phyloP scores from a whole-genome alignment of 169 alveolate species.

The Eimeria maxima region DNA sequence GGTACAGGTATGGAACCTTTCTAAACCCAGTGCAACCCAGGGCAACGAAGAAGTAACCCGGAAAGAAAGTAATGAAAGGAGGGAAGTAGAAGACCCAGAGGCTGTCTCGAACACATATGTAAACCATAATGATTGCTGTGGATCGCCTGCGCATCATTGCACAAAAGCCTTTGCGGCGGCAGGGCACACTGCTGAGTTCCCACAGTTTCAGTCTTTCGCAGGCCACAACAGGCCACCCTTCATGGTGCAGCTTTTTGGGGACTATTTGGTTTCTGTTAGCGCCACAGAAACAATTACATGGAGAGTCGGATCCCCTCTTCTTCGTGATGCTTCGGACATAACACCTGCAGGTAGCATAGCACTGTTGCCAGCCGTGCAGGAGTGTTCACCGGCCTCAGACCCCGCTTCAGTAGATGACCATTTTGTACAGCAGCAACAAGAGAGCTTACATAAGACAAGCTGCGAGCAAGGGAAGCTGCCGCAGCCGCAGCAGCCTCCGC shows the following conservation, averaged over 20 bases:
- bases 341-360: neutral
- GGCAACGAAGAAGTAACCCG: neutral
- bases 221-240: constrained; percentile 81
- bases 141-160: neutral
- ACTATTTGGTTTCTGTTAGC: constrained; percentile 77
- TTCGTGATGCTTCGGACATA: constrained; percentile 24
- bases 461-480: constrained; percentile 13
- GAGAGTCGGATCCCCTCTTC: constrained; percentile 62
- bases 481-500: constrained; percentile 57
- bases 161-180: neutral
- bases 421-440: neutral
- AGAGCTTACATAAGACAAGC: neutral
- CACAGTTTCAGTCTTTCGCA: constrained; percentile 75
- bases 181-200: constrained; percentile 38
- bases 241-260: constrained; percentile 64
- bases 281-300: constrained; percentile 78
- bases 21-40: neutral
- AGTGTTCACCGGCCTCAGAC: neutral
- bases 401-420: neutral
- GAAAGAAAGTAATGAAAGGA: neutral
- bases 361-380: neutral
- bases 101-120: neutral
- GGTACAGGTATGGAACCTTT: constrained; percentile 34
- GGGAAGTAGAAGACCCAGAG: neutral
- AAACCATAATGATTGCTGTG: neutral